Evolutionary conservation across 495 filamentous ascomycete species (phyloP).

Genomic region (Amphirosellinia nigrospora): DNA sequence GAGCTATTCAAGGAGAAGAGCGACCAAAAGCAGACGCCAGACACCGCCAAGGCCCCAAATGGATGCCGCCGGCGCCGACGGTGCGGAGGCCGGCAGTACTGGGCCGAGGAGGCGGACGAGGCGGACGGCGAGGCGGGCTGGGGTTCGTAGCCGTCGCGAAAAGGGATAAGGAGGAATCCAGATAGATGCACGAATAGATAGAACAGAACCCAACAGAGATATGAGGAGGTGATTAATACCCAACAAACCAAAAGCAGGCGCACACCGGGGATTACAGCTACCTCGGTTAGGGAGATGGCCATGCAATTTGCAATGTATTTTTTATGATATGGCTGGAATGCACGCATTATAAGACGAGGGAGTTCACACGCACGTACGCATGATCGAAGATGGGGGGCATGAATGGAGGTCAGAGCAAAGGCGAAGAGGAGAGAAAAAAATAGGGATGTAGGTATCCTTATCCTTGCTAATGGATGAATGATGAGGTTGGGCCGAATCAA

Average conservation of each 20-base stretch:
- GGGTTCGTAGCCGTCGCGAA: constrained; percentile 47
- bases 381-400: background rate
- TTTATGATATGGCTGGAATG: background rate
- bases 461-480: background rate
- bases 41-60: constrained; percentile 35
- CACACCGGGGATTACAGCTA: background rate
- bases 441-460: background rate
- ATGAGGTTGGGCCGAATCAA: background rate
- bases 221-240: background rate
- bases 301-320: background rate
- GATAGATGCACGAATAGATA: constrained; percentile 19
- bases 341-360: background rate
- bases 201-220: background rate
- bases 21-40: constrained; percentile 41
- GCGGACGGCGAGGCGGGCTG: constrained; percentile 59
- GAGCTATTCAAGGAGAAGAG: constrained; percentile 70
- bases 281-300: background rate
- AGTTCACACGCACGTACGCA: constrained; percentile 1
- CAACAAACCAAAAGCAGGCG: constrained; percentile 10
- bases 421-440: background rate
- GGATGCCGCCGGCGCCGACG: constrained; percentile 58
- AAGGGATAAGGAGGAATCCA: constrained; percentile 40
- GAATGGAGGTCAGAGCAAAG: background rate
- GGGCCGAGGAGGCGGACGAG: constrained; percentile 63
- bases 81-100: constrained; percentile 62